Evolutionary conservation across 2,329 filamentous ascomycete species (phyloP).

Genomic region (Penicillium sp.): DNA sequence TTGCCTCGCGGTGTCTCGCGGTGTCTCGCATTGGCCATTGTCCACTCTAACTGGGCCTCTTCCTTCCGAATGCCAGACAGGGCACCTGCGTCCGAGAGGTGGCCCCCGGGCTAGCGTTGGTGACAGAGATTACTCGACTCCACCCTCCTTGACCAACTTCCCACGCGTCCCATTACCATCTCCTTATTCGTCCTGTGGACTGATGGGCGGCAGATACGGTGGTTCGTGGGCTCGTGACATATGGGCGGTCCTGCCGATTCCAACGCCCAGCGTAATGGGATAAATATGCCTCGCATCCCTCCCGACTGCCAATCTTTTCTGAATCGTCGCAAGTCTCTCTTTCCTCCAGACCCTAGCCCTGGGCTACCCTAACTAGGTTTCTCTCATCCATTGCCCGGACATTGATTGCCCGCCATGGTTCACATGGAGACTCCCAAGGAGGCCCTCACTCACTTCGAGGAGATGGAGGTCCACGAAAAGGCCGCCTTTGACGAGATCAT

Average conservation of each 20-base stretch:
- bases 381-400: not conserved
- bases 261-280: not conserved
- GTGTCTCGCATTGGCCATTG: too few species aligned
- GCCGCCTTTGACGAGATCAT: constrained; percentile 76
- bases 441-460: constrained; percentile 44
- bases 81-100: not conserved
- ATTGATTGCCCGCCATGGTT: not conserved
- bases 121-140: not conserved
- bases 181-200: not conserved
- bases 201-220: not conserved
- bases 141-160: not conserved
- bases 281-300: constrained; percentile 1
- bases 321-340: constrained; percentile 1
- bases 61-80: not conserved
- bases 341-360: not conserved
- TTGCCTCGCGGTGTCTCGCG: too few species aligned
- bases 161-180: not conserved
- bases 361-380: not conserved
- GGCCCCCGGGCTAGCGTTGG: not conserved
- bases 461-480: constrained; percentile 63
- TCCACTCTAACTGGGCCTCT: too few species aligned
- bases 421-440: constrained; percentile 29
- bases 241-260: not conserved
- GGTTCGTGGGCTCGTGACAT: not conserved
- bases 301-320: constrained; percentile 4